Conservation (phyloP, 2,329 filamentous ascomycete species). For the Colletotrichum kahawae region DNA sequence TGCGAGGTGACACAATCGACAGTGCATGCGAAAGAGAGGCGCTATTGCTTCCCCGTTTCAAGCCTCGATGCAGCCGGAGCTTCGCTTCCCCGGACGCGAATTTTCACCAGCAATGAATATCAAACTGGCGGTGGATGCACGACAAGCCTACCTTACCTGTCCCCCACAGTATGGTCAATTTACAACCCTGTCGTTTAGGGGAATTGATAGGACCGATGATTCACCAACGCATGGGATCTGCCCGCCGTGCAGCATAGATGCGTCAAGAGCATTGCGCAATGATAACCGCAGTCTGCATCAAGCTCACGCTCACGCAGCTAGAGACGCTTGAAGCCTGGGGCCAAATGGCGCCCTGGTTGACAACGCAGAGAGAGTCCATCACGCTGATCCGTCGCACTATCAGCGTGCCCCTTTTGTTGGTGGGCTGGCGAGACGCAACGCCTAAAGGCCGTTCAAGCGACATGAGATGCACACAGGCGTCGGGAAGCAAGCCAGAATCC, state of each 20-base stretch:
- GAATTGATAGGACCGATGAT: conserved; percentile 25
- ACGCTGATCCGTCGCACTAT: neutral
- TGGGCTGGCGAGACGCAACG: neutral
- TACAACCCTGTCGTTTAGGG: conserved; percentile 17
- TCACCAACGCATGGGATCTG: conserved; percentile 8
- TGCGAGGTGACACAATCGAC: neutral
- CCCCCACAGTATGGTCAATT: conserved; percentile 21
- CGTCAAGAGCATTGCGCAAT: neutral
- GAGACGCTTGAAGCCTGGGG: neutral
- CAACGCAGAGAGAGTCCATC: neutral
- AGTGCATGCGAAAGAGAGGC: neutral
- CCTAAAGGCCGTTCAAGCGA: neutral
- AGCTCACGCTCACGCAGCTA: neutral
- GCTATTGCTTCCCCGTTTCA: neutral
- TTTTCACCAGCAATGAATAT: conserved; percentile 25
- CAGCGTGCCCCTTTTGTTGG: neutral
- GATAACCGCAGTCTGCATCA: neutral
- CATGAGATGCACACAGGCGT: neutral
- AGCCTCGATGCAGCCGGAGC: neutral
- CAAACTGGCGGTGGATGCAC: conserved; percentile 21
- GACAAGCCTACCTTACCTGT: conserved; percentile 22
- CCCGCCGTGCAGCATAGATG: neutral
- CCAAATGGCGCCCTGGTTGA: neutral
- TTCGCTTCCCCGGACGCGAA: neutral
- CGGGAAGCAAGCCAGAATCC: neutral